These are phyloP conservation scores for Coemansia javaensis DNA, from an alignment of 192 early-diverging fungal species.

Conservation along the genomic window DNA sequence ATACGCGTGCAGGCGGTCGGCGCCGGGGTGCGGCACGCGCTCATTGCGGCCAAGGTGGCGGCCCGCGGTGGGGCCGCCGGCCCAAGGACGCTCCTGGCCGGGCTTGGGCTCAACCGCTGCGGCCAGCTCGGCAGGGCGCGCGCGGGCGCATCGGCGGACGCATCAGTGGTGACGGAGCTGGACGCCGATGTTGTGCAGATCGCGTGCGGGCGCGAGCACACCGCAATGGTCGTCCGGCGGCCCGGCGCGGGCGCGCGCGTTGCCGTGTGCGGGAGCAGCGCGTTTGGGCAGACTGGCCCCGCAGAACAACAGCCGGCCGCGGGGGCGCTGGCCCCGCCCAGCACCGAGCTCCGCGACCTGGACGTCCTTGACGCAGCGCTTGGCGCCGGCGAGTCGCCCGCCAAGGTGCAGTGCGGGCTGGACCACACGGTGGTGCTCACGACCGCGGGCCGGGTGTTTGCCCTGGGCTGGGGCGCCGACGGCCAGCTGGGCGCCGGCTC, in stretches of 20 bases:
- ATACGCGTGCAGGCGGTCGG: conserved; percentile 23
- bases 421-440: conserved; percentile 64
- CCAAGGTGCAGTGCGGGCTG: conserved; percentile 60
- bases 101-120: conserved; percentile 52
- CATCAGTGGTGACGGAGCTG: conserved; percentile 3
- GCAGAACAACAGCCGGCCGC: background rate
- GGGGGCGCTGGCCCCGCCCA: background rate
- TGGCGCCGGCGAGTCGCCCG: conserved; percentile 29
- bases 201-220: conserved; percentile 66
- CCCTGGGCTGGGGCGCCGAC: conserved; percentile 76
- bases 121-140: conserved; percentile 45
- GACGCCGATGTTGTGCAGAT: conserved; percentile 40
- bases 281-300: conserved; percentile 58
- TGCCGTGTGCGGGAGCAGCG: conserved; percentile 60
- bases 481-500: conserved; percentile 65
- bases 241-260: conserved; percentile 11
- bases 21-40: conserved; percentile 36
- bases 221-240: conserved; percentile 47
- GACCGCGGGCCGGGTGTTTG: conserved; percentile 52
- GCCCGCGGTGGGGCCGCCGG: too few relatives aligned
- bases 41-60: conserved; percentile 16
- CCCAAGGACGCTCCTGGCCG: conserved; percentile 34
- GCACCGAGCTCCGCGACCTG: conserved; percentile 1
- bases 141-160: background rate
- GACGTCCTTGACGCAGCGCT: conserved; percentile 15